Conservation (phyloP, 106 monocot genomes). For the Acorus gramineus region DNA sequence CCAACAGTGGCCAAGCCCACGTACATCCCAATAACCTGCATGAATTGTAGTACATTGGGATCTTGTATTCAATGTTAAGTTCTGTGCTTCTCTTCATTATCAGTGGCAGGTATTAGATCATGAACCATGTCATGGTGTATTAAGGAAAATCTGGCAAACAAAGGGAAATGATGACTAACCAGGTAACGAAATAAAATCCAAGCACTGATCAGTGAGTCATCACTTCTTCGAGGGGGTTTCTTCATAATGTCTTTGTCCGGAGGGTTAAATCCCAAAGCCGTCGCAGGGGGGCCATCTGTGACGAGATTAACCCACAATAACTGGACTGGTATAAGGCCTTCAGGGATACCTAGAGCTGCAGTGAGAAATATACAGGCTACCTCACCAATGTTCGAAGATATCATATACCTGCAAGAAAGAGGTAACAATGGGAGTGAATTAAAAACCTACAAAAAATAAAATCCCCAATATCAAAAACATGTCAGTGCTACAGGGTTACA, state of each 20-base stretch:
- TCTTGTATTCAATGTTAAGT: too few relatives aligned
- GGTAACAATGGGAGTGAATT: not conserved
- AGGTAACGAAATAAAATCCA: slow-evolving; percentile 89
- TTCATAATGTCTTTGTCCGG: slow-evolving; percentile 86
- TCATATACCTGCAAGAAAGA: slow-evolving; percentile 65
- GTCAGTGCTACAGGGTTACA: too few relatives aligned
- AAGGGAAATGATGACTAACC: slow-evolving; percentile 22
- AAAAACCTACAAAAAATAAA: too few relatives aligned
- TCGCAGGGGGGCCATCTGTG: slow-evolving; percentile 87
- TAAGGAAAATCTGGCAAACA: not conserved
- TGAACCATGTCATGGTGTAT: too few relatives aligned
- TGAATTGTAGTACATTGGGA: too few relatives aligned
- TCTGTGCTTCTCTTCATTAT: too few relatives aligned
- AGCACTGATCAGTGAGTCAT: slow-evolving; percentile 72
- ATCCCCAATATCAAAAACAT: too few relatives aligned
- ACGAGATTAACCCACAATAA: slow-evolving; percentile 92
- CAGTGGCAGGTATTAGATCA: too few relatives aligned
- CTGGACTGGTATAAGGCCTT: slow-evolving; percentile 85
- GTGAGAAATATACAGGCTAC: slow-evolving; percentile 83
- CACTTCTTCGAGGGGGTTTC: slow-evolving; percentile 77
- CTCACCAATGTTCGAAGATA: slow-evolving; percentile 91
- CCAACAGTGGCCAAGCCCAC: slow-evolving; percentile 81
- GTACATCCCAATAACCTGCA: slow-evolving; percentile 74
- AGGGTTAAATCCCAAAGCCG: slow-evolving; percentile 87
- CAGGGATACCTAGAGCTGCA: slow-evolving; percentile 83